Evolutionary conservation across 805 yeast species (phyloP).

Genomic region (Teunomyces barrocoloradensis): DNA sequence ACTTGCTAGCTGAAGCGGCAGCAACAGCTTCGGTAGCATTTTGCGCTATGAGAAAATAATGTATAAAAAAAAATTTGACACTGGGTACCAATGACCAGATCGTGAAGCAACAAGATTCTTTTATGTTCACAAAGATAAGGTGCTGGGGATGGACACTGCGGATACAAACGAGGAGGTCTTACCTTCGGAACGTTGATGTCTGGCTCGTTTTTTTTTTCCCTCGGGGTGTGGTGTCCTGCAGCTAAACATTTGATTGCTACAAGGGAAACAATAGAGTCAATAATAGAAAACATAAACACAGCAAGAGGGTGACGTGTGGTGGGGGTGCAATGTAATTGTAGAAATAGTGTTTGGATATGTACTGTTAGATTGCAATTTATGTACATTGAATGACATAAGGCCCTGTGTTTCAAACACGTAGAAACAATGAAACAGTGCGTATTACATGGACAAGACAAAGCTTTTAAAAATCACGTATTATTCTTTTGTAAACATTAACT

Average conservation of each 20-base stretch:
- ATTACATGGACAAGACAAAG: too few species aligned
- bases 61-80: not conserved
- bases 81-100: too few species aligned
- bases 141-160: not conserved
- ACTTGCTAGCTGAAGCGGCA: not conserved
- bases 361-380: too few species aligned
- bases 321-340: too few species aligned
- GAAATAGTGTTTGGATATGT: too few species aligned
- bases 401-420: too few species aligned
- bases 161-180: not conserved
- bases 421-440: too few species aligned
- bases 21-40: not conserved
- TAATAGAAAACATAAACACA: too few species aligned
- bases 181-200: not conserved
- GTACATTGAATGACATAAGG: too few species aligned
- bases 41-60: not conserved
- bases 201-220: not conserved
- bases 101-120: too few species aligned
- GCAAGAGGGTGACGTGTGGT: too few species aligned
- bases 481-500: not conserved
- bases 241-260: not conserved
- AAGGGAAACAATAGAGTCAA: not conserved
- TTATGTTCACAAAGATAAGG: not conserved
- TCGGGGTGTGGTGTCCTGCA: not conserved
- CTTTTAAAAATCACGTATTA: not conserved